A percentile compares a stretch with the other conserved stretches of the same genome.
These are phyloP conservation scores for Phytopythium oedochilum DNA, from an alignment of 352 stramenopile species.

Conservation along the genomic window DNA sequence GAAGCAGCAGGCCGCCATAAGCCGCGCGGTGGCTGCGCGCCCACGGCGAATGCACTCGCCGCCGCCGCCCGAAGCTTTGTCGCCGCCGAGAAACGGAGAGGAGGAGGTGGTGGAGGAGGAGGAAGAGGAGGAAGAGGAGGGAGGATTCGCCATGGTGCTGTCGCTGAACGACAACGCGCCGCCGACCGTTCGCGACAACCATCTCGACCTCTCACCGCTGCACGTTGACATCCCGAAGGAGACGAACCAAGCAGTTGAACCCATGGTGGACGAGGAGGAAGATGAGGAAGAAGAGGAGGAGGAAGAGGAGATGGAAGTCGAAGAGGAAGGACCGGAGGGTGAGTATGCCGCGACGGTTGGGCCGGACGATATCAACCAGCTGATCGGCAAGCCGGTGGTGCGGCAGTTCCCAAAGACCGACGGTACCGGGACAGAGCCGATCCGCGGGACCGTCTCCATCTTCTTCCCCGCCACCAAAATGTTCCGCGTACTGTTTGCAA, in stretches of 20 bases:
- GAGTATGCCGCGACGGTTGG: slow-evolving; percentile 8
- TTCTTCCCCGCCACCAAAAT: slow-evolving; percentile 79
- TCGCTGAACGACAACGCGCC: slow-evolving; percentile 44
- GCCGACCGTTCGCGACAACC: background rate
- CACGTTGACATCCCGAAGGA: slow-evolving; percentile 4
- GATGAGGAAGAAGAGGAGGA: slow-evolving; percentile 15
- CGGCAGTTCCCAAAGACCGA: slow-evolving; percentile 27
- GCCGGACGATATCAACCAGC: slow-evolving; percentile 33
- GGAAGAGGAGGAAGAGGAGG: background rate
- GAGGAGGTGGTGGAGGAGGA: background rate
- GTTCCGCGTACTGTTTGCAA: slow-evolving; percentile 63
- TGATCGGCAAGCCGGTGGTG: slow-evolving; percentile 43
- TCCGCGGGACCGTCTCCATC: slow-evolving; percentile 49
- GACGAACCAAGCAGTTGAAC: slow-evolving; percentile 12
- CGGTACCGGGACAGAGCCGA: slow-evolving; percentile 13
- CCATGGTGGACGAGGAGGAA: slow-evolving; percentile 14
- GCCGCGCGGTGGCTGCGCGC: background rate
- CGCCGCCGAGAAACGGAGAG: background rate
- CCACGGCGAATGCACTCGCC: background rate
- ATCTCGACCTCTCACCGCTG: background rate
- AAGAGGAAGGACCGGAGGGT: slow-evolving; percentile 17
- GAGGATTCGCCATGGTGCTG: slow-evolving; percentile 20
- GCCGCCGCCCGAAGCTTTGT: background rate
- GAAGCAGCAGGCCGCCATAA: background rate
- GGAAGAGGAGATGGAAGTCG: slow-evolving; percentile 5